These are phyloP conservation scores for Xerophyta viscosa DNA, from an alignment of 106 monocot genomes.

Conservation along the genomic window DNA sequence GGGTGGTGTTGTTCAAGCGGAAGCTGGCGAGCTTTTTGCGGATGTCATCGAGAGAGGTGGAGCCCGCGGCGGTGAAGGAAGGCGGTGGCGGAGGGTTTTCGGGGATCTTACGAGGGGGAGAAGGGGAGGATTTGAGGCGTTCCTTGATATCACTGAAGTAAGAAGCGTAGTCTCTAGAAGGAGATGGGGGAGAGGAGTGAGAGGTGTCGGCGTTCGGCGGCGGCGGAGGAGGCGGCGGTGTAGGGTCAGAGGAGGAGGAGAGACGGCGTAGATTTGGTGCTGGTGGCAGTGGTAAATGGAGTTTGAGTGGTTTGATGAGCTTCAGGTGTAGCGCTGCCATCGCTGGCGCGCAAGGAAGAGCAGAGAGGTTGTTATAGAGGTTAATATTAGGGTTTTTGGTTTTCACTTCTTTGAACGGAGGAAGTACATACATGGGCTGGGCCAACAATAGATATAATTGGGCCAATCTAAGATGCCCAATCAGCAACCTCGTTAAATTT, in stretches of 20 bases:
- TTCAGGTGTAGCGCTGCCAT: too few relatives aligned
- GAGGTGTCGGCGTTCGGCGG: not conserved
- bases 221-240: not conserved
- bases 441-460: too few relatives aligned
- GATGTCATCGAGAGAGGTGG: slow-evolving; percentile 53
- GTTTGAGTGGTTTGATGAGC: not conserved
- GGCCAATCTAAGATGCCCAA: too few relatives aligned
- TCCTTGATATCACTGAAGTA: slow-evolving; percentile 67
- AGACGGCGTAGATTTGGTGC: not conserved
- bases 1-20: slow-evolving; percentile 9
- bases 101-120: slow-evolving; percentile 45
- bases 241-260: slow-evolving; percentile 10
- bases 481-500: too few relatives aligned
- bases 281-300: slow-evolving; percentile 3
- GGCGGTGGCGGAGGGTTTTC: slow-evolving; percentile 27
- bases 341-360: too few relatives aligned
- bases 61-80: not conserved
- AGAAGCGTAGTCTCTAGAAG: slow-evolving; percentile 15
- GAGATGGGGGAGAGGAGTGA: not conserved
- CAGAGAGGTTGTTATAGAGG: too few relatives aligned
- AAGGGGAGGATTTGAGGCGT: slow-evolving; percentile 30
- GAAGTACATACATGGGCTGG: too few relatives aligned
- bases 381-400: too few relatives aligned
- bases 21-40: slow-evolving; percentile 58
- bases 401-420: too few relatives aligned